Conservation (phyloP, 306 rosid species). For the Quercus mongolica region DNA sequence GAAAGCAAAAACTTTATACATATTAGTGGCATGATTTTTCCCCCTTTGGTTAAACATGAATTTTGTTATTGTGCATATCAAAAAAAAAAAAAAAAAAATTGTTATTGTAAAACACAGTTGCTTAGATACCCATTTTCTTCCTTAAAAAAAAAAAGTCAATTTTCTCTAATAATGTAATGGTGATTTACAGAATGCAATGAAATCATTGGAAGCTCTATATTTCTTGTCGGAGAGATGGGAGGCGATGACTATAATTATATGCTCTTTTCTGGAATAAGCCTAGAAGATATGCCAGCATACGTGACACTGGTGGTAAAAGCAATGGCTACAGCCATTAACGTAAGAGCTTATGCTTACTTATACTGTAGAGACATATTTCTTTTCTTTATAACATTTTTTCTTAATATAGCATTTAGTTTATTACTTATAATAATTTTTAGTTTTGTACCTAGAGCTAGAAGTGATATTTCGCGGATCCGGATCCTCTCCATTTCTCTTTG, state of each 20-base stretch:
- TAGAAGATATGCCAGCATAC: constrained; percentile 26
- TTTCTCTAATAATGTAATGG: background rate
- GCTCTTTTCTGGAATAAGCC: background rate
- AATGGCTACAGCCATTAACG: constrained; percentile 31
- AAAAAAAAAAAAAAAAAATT: no score
- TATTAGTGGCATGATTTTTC: no score
- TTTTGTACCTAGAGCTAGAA: no score
- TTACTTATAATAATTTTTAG: no score
- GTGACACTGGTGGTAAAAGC: constrained; percentile 35
- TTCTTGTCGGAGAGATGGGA: constrained; percentile 62
- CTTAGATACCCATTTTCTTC: background rate
- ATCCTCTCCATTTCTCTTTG: no score
- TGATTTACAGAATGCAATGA: constrained; percentile 39
- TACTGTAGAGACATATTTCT: background rate
- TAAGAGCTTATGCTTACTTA: constrained; percentile 12
- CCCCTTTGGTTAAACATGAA: no score
- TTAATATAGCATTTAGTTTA: background rate
- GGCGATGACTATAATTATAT: constrained; percentile 53
- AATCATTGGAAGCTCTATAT: constrained; percentile 31
- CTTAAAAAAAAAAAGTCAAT: no score
- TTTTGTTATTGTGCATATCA: no score
- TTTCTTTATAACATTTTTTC: background rate
- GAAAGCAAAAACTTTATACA: no score
- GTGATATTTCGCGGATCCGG: no score
- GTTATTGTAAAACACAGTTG: no score